phyloP scores from a whole-genome alignment of 768 basidiomycete genomes.

The Chalciporus piperatus region DNA sequence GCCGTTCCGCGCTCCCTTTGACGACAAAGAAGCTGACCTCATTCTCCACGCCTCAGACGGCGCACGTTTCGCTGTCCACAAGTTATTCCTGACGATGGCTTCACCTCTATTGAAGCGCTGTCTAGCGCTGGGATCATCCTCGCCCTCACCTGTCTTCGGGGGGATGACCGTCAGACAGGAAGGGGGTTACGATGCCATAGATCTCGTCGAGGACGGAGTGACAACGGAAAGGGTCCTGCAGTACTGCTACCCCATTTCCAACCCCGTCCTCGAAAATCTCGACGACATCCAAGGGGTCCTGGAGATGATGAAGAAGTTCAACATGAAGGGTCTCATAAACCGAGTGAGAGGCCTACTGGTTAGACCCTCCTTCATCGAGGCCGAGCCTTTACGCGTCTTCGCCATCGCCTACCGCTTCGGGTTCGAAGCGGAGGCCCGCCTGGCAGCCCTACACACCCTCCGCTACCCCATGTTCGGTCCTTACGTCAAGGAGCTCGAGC shows the following conservation, averaged over 20 bases:
- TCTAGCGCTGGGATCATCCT: slow-evolving; percentile 24
- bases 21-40: slow-evolving; percentile 40
- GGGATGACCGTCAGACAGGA: slow-evolving; percentile 24
- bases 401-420: slow-evolving; percentile 39
- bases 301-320: slow-evolving; percentile 39
- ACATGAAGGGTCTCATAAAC: slow-evolving; percentile 32
- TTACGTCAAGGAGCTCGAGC: slow-evolving; percentile 35
- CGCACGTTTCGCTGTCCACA: slow-evolving; percentile 43
- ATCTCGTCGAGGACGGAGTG: slow-evolving; percentile 31
- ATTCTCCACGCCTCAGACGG: slow-evolving; percentile 42
- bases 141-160: slow-evolving; percentile 27
- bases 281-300: slow-evolving; percentile 35
- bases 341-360: slow-evolving; percentile 29
- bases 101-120: slow-evolving; percentile 40
- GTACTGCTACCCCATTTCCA: slow-evolving; percentile 37
- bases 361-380: slow-evolving; percentile 24
- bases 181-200: slow-evolving; percentile 24
- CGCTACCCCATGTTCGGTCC: slow-evolving; percentile 34
- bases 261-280: slow-evolving; percentile 31
- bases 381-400: slow-evolving; percentile 36
- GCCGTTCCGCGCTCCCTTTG: slow-evolving; percentile 34
- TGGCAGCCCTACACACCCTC: slow-evolving; percentile 36
- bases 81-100: slow-evolving; percentile 39
- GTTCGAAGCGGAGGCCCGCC: slow-evolving; percentile 31
- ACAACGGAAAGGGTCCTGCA: slow-evolving; percentile 33